Percentiles rank a stretch among this genome's conserved stretches.
Conservation (phyloP, 1,139 yeast genomes). For the Geotrichum candidum region DNA sequence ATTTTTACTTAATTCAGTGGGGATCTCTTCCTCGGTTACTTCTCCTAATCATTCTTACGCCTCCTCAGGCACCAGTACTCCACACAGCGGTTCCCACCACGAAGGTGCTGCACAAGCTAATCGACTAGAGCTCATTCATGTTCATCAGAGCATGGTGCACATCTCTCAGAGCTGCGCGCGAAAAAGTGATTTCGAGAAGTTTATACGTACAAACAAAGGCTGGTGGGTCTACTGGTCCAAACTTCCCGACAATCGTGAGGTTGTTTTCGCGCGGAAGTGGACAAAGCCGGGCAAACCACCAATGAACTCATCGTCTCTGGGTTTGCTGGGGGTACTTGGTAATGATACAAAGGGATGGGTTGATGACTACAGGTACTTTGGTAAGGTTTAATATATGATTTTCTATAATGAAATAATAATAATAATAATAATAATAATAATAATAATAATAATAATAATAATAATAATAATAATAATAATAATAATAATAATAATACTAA, state of each 20-base stretch:
- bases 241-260: constrained; percentile 25
- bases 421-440: neutral
- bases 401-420: neutral
- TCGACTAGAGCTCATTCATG: constrained; percentile 27
- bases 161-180: constrained; percentile 19
- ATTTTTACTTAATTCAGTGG: neutral
- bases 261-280: constrained; percentile 30
- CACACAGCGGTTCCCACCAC: constrained; percentile 2
- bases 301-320: constrained; percentile 19
- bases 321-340: constrained; percentile 29
- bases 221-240: constrained; percentile 34
- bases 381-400: constrained; percentile 23
- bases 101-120: constrained; percentile 8
- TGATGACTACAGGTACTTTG: constrained; percentile 28
- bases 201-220: constrained; percentile 27
- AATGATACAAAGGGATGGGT: constrained; percentile 31
- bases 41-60: neutral
- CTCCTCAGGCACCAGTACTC: neutral
- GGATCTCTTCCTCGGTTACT: neutral
- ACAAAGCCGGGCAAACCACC: constrained; percentile 21
- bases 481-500: no score
- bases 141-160: constrained; percentile 26
- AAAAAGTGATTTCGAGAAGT: constrained; percentile 26
- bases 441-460: no score
- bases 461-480: no score